Conservation (phyloP, 352 stramenopile genomes). For the Thraustochytrium sp. region DNA sequence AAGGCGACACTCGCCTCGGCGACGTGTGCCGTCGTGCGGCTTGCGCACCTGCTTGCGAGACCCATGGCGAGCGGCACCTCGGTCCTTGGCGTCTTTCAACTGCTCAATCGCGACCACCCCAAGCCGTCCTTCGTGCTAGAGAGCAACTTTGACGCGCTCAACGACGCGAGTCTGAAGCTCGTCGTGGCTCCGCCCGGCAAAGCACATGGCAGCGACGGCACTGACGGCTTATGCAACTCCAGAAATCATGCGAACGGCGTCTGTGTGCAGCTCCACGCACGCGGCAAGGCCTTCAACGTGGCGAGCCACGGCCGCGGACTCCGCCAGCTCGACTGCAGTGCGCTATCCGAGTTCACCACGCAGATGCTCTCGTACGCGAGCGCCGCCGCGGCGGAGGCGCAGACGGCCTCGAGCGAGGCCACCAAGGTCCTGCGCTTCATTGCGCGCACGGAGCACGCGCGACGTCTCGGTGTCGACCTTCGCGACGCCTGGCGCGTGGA, state of each 20-base stretch:
- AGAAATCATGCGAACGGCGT: slow-evolving; percentile 5
- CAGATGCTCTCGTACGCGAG: slow-evolving; percentile 14
- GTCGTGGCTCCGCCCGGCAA: not conserved
- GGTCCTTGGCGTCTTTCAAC: not conserved
- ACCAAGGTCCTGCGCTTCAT: not conserved
- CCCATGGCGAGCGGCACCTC: not conserved
- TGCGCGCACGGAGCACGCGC: not conserved
- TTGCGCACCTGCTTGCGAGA: not conserved
- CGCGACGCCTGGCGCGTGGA: not conserved
- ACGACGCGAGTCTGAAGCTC: not conserved
- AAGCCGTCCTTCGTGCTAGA: not conserved
- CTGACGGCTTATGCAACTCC: not conserved
- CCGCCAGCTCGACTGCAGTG: not conserved
- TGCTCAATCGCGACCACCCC: not conserved
- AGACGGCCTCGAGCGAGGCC: too few relatives aligned
- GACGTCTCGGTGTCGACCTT: not conserved
- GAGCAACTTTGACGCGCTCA: not conserved
- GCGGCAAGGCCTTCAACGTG: slow-evolving; percentile 2
- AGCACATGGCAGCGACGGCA: not conserved
- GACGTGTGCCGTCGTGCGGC: too few relatives aligned
- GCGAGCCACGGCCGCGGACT: slow-evolving; percentile 1
- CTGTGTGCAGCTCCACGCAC: slow-evolving; percentile 19
- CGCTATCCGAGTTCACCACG: not conserved
- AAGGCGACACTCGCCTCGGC: too few relatives aligned
- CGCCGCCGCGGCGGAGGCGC: not conserved